Conservation (phyloP, 306 rosid species). For the Pyrus pyrifolia region DNA sequence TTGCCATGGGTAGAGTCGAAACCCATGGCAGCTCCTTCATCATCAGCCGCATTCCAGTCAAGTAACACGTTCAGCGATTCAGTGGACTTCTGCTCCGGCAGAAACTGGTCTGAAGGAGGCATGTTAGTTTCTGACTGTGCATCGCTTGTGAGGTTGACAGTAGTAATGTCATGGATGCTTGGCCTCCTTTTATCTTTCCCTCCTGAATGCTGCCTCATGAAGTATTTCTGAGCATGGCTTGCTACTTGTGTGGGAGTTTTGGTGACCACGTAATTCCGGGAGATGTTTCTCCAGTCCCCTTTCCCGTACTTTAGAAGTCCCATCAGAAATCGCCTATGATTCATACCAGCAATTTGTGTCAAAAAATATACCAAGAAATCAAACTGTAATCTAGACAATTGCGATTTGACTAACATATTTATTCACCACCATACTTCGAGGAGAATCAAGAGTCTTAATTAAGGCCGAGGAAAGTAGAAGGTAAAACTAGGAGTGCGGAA, state of each 20-base stretch:
- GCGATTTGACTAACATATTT: not conserved
- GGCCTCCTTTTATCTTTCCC: slow-evolving; percentile 87
- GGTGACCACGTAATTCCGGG: slow-evolving; percentile 66
- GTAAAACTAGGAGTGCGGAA: not conserved
- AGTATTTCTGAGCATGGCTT: slow-evolving; percentile 80
- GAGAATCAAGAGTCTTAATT: not conserved
- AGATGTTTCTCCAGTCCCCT: slow-evolving; percentile 93
- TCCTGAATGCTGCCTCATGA: slow-evolving; percentile 75
- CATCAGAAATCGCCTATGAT: slow-evolving; percentile 68
- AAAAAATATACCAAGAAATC: slow-evolving; percentile 1
- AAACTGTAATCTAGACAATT: not conserved
- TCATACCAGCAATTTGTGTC: slow-evolving; percentile 6
- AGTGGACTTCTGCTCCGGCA: slow-evolving; percentile 31
- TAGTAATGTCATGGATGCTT: slow-evolving; percentile 90
- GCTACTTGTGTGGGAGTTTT: slow-evolving; percentile 59
- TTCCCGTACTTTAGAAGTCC: slow-evolving; percentile 83
- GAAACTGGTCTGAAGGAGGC: slow-evolving; percentile 31
- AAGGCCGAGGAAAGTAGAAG: not conserved
- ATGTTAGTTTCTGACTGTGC: slow-evolving; percentile 29
- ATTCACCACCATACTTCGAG: not conserved
- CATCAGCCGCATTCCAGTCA: slow-evolving; percentile 33
- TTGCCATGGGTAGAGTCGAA: slow-evolving; percentile 39
- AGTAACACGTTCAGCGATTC: slow-evolving; percentile 26
- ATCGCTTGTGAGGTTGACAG: slow-evolving; percentile 53
- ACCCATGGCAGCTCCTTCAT: slow-evolving; percentile 39